Evolutionary conservation across 805 yeast species (phyloP).

Genomic region (Wickerhamiella alocasiicola): DNA sequence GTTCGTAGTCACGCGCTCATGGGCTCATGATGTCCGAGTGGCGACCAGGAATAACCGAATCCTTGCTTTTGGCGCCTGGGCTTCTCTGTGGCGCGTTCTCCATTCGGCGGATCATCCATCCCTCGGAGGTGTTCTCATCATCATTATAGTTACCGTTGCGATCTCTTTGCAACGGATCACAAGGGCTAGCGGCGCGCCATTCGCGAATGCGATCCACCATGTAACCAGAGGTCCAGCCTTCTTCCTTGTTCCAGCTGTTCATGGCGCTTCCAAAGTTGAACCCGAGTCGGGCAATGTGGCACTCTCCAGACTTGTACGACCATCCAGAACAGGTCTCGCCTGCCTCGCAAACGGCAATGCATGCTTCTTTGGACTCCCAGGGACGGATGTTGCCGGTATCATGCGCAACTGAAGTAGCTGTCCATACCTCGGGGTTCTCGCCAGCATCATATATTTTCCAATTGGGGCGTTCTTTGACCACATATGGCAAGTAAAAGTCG

Average conservation of each 20-base stretch:
- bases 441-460: slow-evolving; percentile 21
- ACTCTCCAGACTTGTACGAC: slow-evolving; percentile 13
- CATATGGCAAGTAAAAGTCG: slow-evolving; percentile 25
- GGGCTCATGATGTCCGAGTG: no score
- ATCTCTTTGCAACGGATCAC: slow-evolving; percentile 7
- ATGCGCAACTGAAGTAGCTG: not conserved
- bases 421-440: not conserved
- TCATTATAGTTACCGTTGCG: slow-evolving; percentile 12
- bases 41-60: no score
- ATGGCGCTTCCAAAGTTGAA: slow-evolving; percentile 17
- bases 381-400: not conserved
- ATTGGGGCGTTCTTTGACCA: slow-evolving; percentile 17
- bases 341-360: slow-evolving; percentile 15
- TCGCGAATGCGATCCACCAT: slow-evolving; percentile 25
- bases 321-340: slow-evolving; percentile 17
- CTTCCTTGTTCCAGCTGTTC: slow-evolving; percentile 13
- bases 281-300: slow-evolving; percentile 13
- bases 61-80: no score
- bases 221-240: slow-evolving; percentile 22
- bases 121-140: slow-evolving; percentile 12
- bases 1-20: no score
- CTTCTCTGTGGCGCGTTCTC: no score
- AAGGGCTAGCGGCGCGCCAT: slow-evolving; percentile 6
- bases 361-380: slow-evolving; percentile 1
- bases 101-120: slow-evolving; percentile 17